Evolutionary conservation across 2,329 filamentous ascomycete species (phyloP), one percentile per base, ranked within the genome.

Genomic region (Verticillium albo-atrum): DNA sequence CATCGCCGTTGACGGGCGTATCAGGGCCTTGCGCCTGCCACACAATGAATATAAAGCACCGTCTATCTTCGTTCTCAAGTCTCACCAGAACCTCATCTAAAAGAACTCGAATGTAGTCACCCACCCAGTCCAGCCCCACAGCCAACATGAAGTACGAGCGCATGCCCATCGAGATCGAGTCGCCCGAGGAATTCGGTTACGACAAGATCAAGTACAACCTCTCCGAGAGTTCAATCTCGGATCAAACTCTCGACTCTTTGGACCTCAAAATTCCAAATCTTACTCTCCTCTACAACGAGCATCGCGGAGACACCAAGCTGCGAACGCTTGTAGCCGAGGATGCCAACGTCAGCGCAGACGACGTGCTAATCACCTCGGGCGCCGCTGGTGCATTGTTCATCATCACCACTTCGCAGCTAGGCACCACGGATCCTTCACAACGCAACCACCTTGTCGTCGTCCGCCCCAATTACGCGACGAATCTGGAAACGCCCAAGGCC

Each of bases 401-500:
- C 51, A 60, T 66, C 25, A 50, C 57, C 14, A 68, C 63, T 1
- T 58, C 65, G 14, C 61, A 64, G 9, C 60, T 67, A 7, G 54
- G 56, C 23, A 20, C 57, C 15, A 23, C 23, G 0, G 55, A 62
- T n/a, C 9, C 14, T 25, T 32, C 51, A 12, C 9, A 4, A 12
- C 51, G 9, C 51, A 54, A 54, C 51, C 67, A 67, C 50, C 58
- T 68, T 6, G 55, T 68, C 12, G 61, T 68, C 23, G 58, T 62
- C 12, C 61, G 65, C 9, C 67, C 67, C 20, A 68, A 68, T 54
- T 68, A 68, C 23, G 63, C 67, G 1, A 67, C 63, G 23, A 68
- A 65, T 37, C 47, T 67, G 3, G 67, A 68, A 51, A 65, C 60
- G 0, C 65, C 67, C 3, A 60, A 60, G 34, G 58, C 65, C 4